Percentiles rank a stretch among this genome's conserved stretches.
phyloP scores from a whole-genome alignment of 2,329 filamentous ascomycete species.

The Magnaporthiopsis poae region DNA sequence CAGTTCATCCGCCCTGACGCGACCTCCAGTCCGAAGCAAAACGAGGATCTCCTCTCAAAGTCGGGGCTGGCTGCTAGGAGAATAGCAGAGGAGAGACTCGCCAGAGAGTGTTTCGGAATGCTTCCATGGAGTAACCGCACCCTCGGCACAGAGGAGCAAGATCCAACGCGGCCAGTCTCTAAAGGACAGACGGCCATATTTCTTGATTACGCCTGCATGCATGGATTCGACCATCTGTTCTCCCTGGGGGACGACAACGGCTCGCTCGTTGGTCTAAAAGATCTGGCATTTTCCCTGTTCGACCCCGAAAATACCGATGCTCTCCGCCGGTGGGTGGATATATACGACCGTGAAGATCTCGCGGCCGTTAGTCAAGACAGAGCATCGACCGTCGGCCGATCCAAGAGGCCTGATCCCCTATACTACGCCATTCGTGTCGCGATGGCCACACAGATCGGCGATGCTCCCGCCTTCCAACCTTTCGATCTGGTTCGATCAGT shows the following conservation, averaged over 20 bases:
- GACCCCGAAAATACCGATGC: background rate
- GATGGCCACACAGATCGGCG: background rate
- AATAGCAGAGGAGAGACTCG: background rate
- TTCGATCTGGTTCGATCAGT: background rate
- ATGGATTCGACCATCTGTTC: background rate
- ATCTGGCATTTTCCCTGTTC: background rate
- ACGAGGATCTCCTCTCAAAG: background rate
- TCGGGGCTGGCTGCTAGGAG: background rate
- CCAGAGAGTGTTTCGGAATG: background rate
- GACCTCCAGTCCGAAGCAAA: background rate
- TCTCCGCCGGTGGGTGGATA: background rate
- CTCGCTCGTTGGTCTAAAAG: background rate
- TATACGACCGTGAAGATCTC: background rate
- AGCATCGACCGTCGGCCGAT: background rate
- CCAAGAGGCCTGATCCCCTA: background rate
- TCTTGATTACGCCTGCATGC: background rate
- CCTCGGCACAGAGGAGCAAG: background rate
- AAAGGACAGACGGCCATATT: background rate
- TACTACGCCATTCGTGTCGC: background rate
- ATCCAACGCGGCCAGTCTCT: background rate
- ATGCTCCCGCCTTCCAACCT: background rate
- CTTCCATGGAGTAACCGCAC: background rate
- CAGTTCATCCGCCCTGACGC: background rate
- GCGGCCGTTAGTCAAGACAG: background rate
- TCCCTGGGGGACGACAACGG: background rate